phyloP scores from a whole-genome alignment of 2,329 filamentous ascomycete species.

The Myriangium duriaei region DNA sequence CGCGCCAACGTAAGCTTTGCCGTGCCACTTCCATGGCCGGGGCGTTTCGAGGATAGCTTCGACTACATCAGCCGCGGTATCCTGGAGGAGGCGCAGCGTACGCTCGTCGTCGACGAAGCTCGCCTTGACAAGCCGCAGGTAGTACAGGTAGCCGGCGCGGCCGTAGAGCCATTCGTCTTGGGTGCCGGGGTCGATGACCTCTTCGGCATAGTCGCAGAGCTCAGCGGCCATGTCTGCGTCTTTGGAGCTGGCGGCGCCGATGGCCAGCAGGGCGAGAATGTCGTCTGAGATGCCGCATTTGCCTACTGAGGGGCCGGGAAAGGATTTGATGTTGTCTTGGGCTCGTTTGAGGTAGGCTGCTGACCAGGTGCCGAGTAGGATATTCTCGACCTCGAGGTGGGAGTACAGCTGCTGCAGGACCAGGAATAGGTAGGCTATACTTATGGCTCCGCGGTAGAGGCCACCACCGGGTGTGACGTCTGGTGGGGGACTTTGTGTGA shows the following conservation, averaged over 20 bases:
- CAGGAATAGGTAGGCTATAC: slow-evolving; percentile 38
- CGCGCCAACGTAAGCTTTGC: slow-evolving; percentile 51
- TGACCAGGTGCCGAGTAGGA: slow-evolving; percentile 36
- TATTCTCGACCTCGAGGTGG: slow-evolving; percentile 33
- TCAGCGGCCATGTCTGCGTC: slow-evolving; percentile 37
- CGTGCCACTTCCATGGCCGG: slow-evolving; percentile 52
- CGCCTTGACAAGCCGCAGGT: slow-evolving; percentile 50
- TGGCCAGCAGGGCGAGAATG: slow-evolving; percentile 37
- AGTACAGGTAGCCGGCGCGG: slow-evolving; percentile 54
- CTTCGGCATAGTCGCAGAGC: slow-evolving; percentile 37
- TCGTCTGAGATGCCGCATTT: slow-evolving; percentile 40
- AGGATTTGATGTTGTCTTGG: slow-evolving; percentile 37
- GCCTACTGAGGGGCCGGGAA: slow-evolving; percentile 31
- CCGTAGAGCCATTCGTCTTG: slow-evolving; percentile 55
- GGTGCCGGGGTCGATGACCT: slow-evolving; percentile 34
- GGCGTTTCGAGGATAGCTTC: slow-evolving; percentile 45
- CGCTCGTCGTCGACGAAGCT: slow-evolving; percentile 40
- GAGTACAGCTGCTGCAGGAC: slow-evolving; percentile 37
- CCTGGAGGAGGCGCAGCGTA: slow-evolving; percentile 39
- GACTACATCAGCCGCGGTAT: slow-evolving; percentile 44
- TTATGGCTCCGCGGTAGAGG: slow-evolving; percentile 38
- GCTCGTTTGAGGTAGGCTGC: slow-evolving; percentile 39
- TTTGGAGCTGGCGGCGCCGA: slow-evolving; percentile 38
- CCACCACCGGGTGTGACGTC: slow-evolving; percentile 34
- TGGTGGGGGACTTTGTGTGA: slow-evolving; percentile 35